Percentiles rank a stretch among this genome's conserved stretches.
Conservation (phyloP, 305 asterid species). For the Stenogyne calaminthoides region DNA sequence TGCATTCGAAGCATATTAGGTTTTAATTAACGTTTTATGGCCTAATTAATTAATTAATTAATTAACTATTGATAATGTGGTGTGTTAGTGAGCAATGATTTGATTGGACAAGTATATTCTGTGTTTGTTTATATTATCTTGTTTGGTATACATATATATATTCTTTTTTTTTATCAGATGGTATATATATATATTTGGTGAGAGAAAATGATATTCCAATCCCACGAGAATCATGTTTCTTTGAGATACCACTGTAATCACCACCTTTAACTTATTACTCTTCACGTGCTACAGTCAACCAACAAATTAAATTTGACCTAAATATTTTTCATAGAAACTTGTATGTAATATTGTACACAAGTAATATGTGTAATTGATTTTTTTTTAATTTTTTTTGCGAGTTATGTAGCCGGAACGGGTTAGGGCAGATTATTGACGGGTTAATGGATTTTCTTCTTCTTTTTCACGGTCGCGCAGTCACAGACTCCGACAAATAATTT, state of each 20-base stretch:
- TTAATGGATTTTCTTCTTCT: too few species aligned
- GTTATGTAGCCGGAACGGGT: too few species aligned
- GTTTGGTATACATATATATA: too few species aligned
- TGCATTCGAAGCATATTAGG: slow-evolving; percentile 43
- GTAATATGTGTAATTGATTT: too few species aligned
- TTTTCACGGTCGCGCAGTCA: too few species aligned
- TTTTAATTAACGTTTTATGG: slow-evolving; percentile 5
- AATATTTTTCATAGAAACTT: not conserved
- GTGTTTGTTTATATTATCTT: slow-evolving; percentile 38
- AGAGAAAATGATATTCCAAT: slow-evolving; percentile 40
- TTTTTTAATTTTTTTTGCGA: too few species aligned
- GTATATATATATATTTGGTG: slow-evolving; percentile 10
- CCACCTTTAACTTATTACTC: not conserved
- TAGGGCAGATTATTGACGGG: too few species aligned
- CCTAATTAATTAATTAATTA: slow-evolving; percentile 3
- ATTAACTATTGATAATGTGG: slow-evolving; percentile 16
- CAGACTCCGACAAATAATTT: too few species aligned
- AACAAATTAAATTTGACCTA: slow-evolving; percentile 13
- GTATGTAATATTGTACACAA: too few species aligned
- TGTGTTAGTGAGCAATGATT: slow-evolving; percentile 23
- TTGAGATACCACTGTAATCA: slow-evolving; percentile 29
- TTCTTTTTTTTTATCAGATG: too few species aligned
- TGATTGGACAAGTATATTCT: slow-evolving; percentile 52
- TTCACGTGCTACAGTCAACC: slow-evolving; percentile 25
- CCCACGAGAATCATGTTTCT: slow-evolving; percentile 43